Evolutionary conservation across 495 filamentous ascomycete genomes (phyloP), one percentile per base, ranked within the genome.

Genomic region (Aspergillus leporis): DNA sequence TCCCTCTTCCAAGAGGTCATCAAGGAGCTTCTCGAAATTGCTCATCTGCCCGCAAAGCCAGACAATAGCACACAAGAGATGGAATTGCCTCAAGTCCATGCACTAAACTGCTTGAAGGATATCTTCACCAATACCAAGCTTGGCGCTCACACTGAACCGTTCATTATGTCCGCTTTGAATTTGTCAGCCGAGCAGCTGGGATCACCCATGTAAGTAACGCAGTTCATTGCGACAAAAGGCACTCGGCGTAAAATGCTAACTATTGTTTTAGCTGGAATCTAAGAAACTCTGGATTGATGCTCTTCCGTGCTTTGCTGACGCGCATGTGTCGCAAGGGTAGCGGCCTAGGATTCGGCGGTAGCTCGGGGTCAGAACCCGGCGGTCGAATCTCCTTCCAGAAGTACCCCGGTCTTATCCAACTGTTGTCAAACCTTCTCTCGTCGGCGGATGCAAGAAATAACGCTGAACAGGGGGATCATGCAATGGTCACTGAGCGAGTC

Each of bases 61-160:
- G 67, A 74, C n/a, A 66, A 62, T 19, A 61, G 67, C 13, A 68
- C 65, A 19, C 73, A 78, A 46, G 76, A 80, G 25, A 82, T 82
- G 2, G 85, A 91, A 53, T 71, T 98, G 14, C 88, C 92, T 14
- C 94, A 97, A 73, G 94, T 98, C 2, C 94, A 98, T 66, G 91
- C 93, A 0, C 79, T 97, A 61, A 98, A 98, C 61, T 96, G 88
- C 60, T 72, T 98, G 46, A 91, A 93, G 67, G 90, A 92, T 54
- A 86, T 94, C 6, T 94, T 97, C 67, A 90, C 84, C 34, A 91
- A 88, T 64, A 87, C 89, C 5, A 83, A 83, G 21, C 78, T 97
- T 13, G 86, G 85, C 10, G 70, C 74, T 21, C 65, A 70, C 38
- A 85, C 88, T 0, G 90, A 93, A 58, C 72, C 69, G 1, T 86